Percentiles rank a stretch among this genome's conserved stretches.
Evolutionary conservation across 2,329 filamentous ascomycete genomes (phyloP).

Genomic region (Ophioceras dolichostomum): DNA sequence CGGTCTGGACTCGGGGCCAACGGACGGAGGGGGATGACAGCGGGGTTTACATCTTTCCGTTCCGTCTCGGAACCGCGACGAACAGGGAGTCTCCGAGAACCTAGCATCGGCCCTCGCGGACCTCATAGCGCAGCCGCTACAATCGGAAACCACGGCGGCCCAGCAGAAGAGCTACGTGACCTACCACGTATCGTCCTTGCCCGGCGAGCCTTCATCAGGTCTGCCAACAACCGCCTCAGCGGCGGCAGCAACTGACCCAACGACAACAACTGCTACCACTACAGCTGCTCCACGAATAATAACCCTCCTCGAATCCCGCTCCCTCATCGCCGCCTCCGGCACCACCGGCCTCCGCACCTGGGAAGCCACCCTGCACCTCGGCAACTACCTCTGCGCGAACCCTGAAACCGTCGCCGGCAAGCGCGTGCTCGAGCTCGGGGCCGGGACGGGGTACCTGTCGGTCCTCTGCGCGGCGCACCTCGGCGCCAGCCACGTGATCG

Average conservation of each 20-base stretch:
- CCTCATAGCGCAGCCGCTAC: slow-evolving; percentile 51
- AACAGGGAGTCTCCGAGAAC: slow-evolving; percentile 77
- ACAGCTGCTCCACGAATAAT: slow-evolving; percentile 23
- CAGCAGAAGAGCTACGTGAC: slow-evolving; percentile 67
- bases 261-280: background rate
- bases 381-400: slow-evolving; percentile 49
- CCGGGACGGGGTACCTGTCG: slow-evolving; percentile 65
- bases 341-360: slow-evolving; percentile 71
- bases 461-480: slow-evolving; percentile 62
- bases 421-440: slow-evolving; percentile 58
- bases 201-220: too few relatives aligned
- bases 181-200: slow-evolving; percentile 42
- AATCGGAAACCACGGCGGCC: slow-evolving; percentile 50
- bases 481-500: slow-evolving; percentile 43
- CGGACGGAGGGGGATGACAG: too few relatives aligned
- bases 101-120: slow-evolving; percentile 58
- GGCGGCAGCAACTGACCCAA: background rate
- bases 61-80: too few relatives aligned
- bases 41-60: too few relatives aligned
- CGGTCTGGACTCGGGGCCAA: too few relatives aligned
- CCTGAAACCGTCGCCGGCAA: slow-evolving; percentile 34
- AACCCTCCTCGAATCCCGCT: slow-evolving; percentile 56
- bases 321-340: slow-evolving; percentile 55
- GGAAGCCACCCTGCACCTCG: slow-evolving; percentile 68
- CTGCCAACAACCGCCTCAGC: background rate